A percentile compares a stretch with the other conserved stretches of the same genome.
Evolutionary conservation across 345 rosid genomes (phyloP).

Genomic region (Eucalyptus cloeziana): DNA sequence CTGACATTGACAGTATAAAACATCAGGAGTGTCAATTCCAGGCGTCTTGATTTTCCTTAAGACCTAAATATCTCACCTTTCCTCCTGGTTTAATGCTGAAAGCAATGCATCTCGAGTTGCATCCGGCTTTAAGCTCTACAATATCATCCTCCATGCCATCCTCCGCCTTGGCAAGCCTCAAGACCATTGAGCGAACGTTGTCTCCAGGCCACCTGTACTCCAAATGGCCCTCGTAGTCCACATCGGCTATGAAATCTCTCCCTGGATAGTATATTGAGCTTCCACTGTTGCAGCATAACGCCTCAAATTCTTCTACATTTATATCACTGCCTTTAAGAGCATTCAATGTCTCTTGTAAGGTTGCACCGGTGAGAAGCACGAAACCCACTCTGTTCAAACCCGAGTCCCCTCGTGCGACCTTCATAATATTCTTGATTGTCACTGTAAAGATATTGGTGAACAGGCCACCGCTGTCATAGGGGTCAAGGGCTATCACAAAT

Average conservation of each 20-base stretch:
- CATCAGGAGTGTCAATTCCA: not conserved
- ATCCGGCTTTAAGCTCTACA: constrained; percentile 22
- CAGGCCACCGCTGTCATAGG: constrained; percentile 36
- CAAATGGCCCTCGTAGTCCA: constrained; percentile 61
- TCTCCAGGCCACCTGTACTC: constrained; percentile 93
- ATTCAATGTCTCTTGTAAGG: constrained; percentile 43
- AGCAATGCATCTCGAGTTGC: constrained; percentile 56
- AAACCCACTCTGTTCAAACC: constrained; percentile 49
- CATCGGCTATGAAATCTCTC: constrained; percentile 62
- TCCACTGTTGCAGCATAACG: constrained; percentile 78
- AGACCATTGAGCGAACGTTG: constrained; percentile 33
- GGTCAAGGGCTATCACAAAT: constrained; percentile 64
- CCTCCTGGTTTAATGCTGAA: constrained; percentile 56
- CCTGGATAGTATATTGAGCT: constrained; percentile 72
- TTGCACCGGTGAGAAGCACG: constrained; percentile 52
- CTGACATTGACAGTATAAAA: constrained; percentile 19
- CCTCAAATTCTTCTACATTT: constrained; percentile 72
- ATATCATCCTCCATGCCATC: constrained; percentile 39
- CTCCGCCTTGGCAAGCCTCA: constrained; percentile 42
- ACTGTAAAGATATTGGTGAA: constrained; percentile 24
- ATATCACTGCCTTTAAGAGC: constrained; percentile 34
- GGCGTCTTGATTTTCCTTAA: not conserved
- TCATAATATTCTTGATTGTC: constrained; percentile 49
- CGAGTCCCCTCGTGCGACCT: constrained; percentile 39
- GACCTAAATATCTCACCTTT: constrained; percentile 26